Evolutionary conservation across 148 eudicot genomes (phyloP), one percentile per base, ranked within the genome.

Genomic region (Euryodendron excelsum): DNA sequence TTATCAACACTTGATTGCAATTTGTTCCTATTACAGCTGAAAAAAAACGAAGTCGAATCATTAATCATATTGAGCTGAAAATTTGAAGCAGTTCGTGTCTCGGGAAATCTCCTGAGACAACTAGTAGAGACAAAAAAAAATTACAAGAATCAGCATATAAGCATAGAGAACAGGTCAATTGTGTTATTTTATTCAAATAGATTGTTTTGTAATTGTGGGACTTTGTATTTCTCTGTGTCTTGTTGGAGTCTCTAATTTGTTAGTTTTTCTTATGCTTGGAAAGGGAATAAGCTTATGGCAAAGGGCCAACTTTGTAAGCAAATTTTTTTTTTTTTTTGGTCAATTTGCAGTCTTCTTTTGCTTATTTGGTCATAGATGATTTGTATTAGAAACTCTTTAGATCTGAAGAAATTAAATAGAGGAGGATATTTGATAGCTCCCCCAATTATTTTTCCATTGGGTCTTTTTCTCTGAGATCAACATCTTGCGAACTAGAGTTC

Each of bases 271-370:
- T 17, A 12, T 28, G 75, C 27, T 69, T 78, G 75, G 53, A 25
- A 56, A 69, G 75, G 33, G 21, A 70, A 78, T 78, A 69, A 69
- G 80, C 39, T 77, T 25, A 44, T 41, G 58, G 63, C 50, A 27
- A 41, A 76, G 66, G 70, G 31, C 78, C 69, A 61, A 41, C 59
- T 5, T 75, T 75, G 69, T 80, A 80, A 47, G 53, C 28, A 37
- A 59, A 80, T 31, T 58, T 66, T 80, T 76, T 62, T n/a, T n/a
- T n/a, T n/a, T n/a, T n/a, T n/a, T n/a, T n/a, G n/a, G 20, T 73
- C 60, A 73, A 58, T 74, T 65, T 64, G 70, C 7, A 48, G 50
- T 27, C 37, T 62, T 28, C 4, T 11, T 73, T 33, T 11, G 37
- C 59, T 39, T 25, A 27, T 25, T 59, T 71, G 74, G 74, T 30